These are phyloP conservation scores for Oenanthe javanica DNA, from an alignment of 140 eudicot genomes.

Conservation along the genomic window DNA sequence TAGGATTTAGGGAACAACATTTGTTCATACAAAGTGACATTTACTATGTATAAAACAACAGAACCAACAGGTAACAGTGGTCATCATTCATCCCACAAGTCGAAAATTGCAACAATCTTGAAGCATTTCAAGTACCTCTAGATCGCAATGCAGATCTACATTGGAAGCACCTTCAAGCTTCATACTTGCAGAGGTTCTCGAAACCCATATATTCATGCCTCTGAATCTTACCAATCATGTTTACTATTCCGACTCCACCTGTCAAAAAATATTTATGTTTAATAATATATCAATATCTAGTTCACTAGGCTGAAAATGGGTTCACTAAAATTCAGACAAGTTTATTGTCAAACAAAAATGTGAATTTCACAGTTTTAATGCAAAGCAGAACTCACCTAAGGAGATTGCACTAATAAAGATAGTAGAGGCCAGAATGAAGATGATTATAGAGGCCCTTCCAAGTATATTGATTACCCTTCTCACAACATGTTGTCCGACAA, in stretches of 20 bases:
- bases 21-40: not conserved
- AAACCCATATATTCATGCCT: conserved; percentile 38
- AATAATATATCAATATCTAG: not conserved
- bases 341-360: not conserved
- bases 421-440: conserved; percentile 29
- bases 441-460: conserved; percentile 34
- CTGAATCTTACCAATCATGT: conserved; percentile 28
- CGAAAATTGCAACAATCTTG: not conserved
- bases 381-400: conserved; percentile 18
- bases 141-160: not conserved
- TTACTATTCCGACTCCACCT: conserved; percentile 49
- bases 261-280: not conserved
- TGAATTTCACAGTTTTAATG: not conserved
- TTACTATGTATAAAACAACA: not conserved
- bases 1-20: not conserved
- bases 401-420: conserved; percentile 37
- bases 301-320: not conserved
- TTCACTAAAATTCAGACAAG: not conserved
- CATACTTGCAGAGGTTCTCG: conserved; percentile 26
- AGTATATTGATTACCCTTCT: conserved; percentile 29
- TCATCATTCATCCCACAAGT: not conserved
- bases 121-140: not conserved
- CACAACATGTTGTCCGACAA: conserved; percentile 32
- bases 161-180: not conserved
- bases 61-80: not conserved